A percentile compares a stretch with the other conserved stretches of the same genome.
Conservation (phyloP, 2,329 filamentous ascomycete genomes). For the Chrysosporium keratinophilum region DNA sequence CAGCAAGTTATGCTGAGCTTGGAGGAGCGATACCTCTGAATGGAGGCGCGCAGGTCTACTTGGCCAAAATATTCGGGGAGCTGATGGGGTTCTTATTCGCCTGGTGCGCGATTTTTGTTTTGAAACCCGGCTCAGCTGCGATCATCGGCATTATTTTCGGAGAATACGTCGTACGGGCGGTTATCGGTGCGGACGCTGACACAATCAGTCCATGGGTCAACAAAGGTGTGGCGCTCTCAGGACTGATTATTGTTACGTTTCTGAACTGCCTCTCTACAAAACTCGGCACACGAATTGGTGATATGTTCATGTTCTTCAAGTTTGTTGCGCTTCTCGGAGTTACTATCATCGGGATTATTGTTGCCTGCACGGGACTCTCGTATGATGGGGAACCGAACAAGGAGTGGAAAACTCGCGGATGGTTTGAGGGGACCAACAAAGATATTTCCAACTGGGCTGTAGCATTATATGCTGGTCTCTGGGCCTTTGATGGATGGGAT, state of each 20-base stretch:
- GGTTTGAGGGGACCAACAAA: conserved; percentile 77
- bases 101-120: conserved; percentile 86
- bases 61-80: conserved; percentile 94
- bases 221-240: conserved; percentile 73
- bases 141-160: conserved; percentile 98
- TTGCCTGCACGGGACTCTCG: conserved; percentile 75
- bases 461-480: conserved; percentile 86
- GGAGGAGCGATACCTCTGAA: conserved; percentile 93
- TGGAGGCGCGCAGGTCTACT: conserved; percentile 84
- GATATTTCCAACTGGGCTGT: conserved; percentile 84
- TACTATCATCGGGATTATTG: conserved; percentile 77
- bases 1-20: conserved; percentile 87
- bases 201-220: conserved; percentile 77
- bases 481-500: conserved; percentile 98
- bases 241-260: conserved; percentile 64
- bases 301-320: conserved; percentile 94
- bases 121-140: conserved; percentile 86
- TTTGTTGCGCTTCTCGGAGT: conserved; percentile 82
- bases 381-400: conserved; percentile 62
- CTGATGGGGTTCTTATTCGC: conserved; percentile 87
- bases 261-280: conserved; percentile 87
- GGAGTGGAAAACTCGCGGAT: conserved; percentile 78
- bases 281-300: conserved; percentile 74
- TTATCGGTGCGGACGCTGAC: conserved; percentile 75
- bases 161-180: conserved; percentile 84